These are phyloP conservation scores for Scedosporium dehoogii DNA, from an alignment of 2,329 filamentous ascomycete genomes.

Conservation along the genomic window DNA sequence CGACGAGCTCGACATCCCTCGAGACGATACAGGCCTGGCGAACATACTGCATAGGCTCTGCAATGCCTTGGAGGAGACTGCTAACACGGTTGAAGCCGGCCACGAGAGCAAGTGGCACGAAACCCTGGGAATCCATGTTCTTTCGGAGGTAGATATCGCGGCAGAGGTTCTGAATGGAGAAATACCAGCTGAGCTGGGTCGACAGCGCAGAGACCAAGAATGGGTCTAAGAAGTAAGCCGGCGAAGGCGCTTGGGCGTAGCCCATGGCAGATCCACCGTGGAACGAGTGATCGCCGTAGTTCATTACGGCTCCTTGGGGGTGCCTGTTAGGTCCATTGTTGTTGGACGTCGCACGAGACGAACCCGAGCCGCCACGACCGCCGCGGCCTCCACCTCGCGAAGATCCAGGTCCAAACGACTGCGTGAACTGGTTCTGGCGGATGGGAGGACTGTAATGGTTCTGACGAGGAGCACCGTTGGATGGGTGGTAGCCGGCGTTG, in stretches of 20 bases:
- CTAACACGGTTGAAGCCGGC: slow-evolving; percentile 80
- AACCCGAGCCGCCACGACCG: slow-evolving; percentile 17
- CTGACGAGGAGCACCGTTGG: slow-evolving; percentile 18
- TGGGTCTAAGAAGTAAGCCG: slow-evolving; percentile 8
- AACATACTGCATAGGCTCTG: slow-evolving; percentile 13
- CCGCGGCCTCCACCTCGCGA: slow-evolving; percentile 23
- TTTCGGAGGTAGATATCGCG: slow-evolving; percentile 83
- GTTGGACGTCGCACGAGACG: slow-evolving; percentile 13
- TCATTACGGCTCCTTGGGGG: slow-evolving; percentile 19
- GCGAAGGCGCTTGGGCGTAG: slow-evolving; percentile 3
- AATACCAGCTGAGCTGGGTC: slow-evolving; percentile 76
- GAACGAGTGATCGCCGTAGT: slow-evolving; percentile 9
- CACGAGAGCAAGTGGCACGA: slow-evolving; percentile 71
- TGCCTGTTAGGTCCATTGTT: slow-evolving; percentile 12
- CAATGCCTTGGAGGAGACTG: slow-evolving; percentile 36
- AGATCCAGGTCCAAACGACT: slow-evolving; percentile 21
- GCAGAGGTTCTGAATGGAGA: slow-evolving; percentile 89
- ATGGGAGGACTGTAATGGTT: slow-evolving; percentile 34
- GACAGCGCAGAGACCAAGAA: slow-evolving; percentile 30
- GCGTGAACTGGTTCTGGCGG: slow-evolving; percentile 27
- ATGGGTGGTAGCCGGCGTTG: slow-evolving; percentile 22
- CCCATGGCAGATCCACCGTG: slow-evolving; percentile 26
- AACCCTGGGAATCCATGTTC: slow-evolving; percentile 93
- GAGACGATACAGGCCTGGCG: slow-evolving; percentile 43
- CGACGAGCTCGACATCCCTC: slow-evolving; percentile 68